A percentile compares a stretch with the other conserved stretches of the same genome.
Evolutionary conservation across 306 rosid species (phyloP).

Genomic region (Notholithocarpus densiflorus): DNA sequence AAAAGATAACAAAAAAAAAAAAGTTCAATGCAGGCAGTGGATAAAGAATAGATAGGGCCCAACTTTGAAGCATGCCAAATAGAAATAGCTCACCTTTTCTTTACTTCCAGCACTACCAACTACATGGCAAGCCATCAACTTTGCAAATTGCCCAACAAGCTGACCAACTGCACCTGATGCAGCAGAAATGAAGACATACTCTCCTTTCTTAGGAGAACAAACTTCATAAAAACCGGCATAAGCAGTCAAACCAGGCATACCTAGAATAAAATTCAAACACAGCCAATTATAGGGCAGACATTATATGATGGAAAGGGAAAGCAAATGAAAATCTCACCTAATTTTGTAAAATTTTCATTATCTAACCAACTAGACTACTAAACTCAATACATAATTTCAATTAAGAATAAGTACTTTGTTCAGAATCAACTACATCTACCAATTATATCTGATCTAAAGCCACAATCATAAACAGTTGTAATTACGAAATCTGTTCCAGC

Average conservation of each 20-base stretch:
- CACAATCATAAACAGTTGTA: no score
- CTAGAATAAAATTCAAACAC: conserved; percentile 2
- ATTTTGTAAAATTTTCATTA: no score
- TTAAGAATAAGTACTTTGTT: no score
- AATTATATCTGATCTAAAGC: no score
- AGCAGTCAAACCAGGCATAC: conserved; percentile 37
- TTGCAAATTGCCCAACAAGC: conserved; percentile 31
- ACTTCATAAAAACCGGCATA: conserved; percentile 30
- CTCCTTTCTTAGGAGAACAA: conserved; percentile 36
- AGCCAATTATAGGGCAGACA: no score
- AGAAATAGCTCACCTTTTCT: not conserved
- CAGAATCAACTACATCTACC: no score
- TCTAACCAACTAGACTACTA: no score
- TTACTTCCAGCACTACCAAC: not conserved
- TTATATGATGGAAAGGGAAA: not conserved
- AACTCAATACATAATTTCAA: no score
- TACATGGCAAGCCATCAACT: not conserved
- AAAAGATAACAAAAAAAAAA: not conserved
- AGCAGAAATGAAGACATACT: conserved; percentile 29
- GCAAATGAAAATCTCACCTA: no score
- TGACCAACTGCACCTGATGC: conserved; percentile 42
- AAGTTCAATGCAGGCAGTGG: not conserved
- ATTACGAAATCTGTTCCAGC: no score
- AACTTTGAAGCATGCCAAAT: not conserved
- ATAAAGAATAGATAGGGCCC: not conserved